These are phyloP conservation scores for Beauveria rudraprayagi DNA, from an alignment of 2,329 filamentous ascomycete genomes.

Conservation along the genomic window DNA sequence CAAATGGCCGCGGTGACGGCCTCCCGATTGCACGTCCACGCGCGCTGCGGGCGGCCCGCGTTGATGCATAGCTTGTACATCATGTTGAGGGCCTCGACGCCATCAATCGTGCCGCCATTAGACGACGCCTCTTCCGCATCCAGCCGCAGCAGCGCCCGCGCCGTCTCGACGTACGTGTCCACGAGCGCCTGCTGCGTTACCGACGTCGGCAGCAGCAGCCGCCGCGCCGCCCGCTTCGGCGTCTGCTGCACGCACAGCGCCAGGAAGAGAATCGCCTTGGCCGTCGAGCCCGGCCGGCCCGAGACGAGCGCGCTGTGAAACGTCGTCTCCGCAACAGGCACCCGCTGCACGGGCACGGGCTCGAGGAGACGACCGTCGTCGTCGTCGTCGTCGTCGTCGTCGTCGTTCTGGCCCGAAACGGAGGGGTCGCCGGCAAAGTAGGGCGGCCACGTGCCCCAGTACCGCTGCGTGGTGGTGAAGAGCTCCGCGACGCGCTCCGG, in stretches of 20 bases:
- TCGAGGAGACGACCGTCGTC: slow-evolving; percentile 3
- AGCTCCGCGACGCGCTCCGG: slow-evolving; percentile 14
- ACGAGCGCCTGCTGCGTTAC: slow-evolving; percentile 34
- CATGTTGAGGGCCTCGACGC: slow-evolving; percentile 43
- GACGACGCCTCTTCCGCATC: slow-evolving; percentile 34
- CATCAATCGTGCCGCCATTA: slow-evolving; percentile 40
- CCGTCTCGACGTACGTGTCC: slow-evolving; percentile 35
- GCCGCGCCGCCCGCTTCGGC: slow-evolving; percentile 22
- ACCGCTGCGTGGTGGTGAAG: slow-evolving; percentile 16
- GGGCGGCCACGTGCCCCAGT: slow-evolving; percentile 20
- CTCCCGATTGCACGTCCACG: slow-evolving; percentile 43
- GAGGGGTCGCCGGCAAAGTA: slow-evolving; percentile 9
- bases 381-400: not conserved
- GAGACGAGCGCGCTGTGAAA: slow-evolving; percentile 28
- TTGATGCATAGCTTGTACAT: slow-evolving; percentile 45
- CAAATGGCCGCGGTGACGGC: slow-evolving; percentile 38
- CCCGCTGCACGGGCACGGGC: slow-evolving; percentile 11
- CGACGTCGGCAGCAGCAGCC: slow-evolving; percentile 23
- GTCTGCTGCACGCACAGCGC: slow-evolving; percentile 34
- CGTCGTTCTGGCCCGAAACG: not conserved
- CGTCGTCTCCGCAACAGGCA: slow-evolving; percentile 21
- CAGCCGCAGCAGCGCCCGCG: slow-evolving; percentile 34
- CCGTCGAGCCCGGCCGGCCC: slow-evolving; percentile 25
- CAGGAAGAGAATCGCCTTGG: slow-evolving; percentile 35
- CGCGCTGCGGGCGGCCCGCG: slow-evolving; percentile 45